Evolutionary conservation across 495 filamentous ascomycete genomes (phyloP).

Genomic region (Niebla homalea): DNA sequence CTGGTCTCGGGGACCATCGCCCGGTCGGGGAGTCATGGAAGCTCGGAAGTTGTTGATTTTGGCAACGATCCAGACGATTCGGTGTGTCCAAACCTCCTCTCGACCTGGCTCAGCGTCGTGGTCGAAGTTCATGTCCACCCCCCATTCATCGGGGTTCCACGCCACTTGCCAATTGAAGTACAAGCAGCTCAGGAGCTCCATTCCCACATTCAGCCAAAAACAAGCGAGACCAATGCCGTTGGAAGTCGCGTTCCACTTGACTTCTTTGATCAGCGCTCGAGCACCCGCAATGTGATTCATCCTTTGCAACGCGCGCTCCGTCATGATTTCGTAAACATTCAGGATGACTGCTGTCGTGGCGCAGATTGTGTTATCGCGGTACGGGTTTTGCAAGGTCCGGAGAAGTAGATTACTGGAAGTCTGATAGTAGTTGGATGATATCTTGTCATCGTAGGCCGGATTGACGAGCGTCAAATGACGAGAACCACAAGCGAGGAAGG

Average conservation of each 20-base stretch:
- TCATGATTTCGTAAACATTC: slow-evolving; percentile 89
- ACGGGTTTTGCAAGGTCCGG: slow-evolving; percentile 60
- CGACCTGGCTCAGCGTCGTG: slow-evolving; percentile 34
- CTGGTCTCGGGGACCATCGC: slow-evolving; percentile 46
- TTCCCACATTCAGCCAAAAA: slow-evolving; percentile 86
- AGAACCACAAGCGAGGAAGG: slow-evolving; percentile 79
- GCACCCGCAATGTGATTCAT: slow-evolving; percentile 85
- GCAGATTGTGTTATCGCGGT: slow-evolving; percentile 72
- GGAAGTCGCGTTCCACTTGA: slow-evolving; percentile 73
- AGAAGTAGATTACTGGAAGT: slow-evolving; percentile 64
- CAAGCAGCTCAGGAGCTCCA: slow-evolving; percentile 80
- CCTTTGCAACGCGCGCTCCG: slow-evolving; percentile 53
- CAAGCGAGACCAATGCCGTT: slow-evolving; percentile 74
- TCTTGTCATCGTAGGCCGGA: slow-evolving; percentile 57
- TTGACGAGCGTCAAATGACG: slow-evolving; percentile 65
- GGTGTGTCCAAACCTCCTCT: slow-evolving; percentile 84
- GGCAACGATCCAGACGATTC: slow-evolving; percentile 79
- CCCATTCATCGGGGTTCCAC: slow-evolving; percentile 90
- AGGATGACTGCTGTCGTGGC: slow-evolving; percentile 81
- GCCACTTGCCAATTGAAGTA: slow-evolving; percentile 77
- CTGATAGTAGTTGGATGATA: slow-evolving; percentile 70
- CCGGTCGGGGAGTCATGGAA: slow-evolving; percentile 41
- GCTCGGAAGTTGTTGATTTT: slow-evolving; percentile 78
- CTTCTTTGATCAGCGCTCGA: slow-evolving; percentile 79
- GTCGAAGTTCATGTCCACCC: slow-evolving; percentile 67